Percentiles rank a stretch among this genome's conserved stretches.
phyloP scores from a whole-genome alignment of 2,329 filamentous ascomycete genomes.

The Boeremia lycopersici region DNA sequence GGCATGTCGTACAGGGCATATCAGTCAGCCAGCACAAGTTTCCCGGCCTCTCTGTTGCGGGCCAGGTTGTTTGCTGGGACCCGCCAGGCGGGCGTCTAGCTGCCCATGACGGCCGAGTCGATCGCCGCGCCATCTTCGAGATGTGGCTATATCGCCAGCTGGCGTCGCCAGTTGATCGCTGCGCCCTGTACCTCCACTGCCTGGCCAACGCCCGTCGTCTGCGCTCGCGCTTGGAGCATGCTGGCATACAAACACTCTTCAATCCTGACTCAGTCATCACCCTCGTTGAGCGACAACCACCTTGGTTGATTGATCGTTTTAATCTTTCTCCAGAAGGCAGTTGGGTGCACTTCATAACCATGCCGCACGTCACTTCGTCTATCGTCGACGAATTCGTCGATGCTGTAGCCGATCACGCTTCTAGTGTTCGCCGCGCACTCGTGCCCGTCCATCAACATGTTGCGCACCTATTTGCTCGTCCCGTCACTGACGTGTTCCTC shows the following conservation, averaged over 20 bases:
- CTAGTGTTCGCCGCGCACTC: not conserved
- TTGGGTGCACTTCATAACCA: not conserved
- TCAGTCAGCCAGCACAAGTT: not conserved
- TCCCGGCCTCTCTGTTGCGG: not conserved
- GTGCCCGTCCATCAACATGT: not conserved
- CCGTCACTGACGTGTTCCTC: not conserved
- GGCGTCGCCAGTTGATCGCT: not conserved
- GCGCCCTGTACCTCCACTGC: not conserved
- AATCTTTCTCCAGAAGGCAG: not conserved
- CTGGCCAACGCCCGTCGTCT: not conserved
- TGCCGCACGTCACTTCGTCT: not conserved
- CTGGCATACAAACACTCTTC: not conserved
- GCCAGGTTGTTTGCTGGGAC: not conserved
- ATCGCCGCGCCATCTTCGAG: not conserved
- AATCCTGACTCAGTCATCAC: not conserved
- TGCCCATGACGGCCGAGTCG: not conserved
- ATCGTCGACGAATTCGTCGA: not conserved
- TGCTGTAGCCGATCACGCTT: not conserved
- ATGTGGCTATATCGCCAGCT: not conserved
- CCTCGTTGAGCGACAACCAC: not conserved
- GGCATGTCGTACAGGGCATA: not conserved
- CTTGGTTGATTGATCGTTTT: not conserved
- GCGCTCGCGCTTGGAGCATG: not conserved
- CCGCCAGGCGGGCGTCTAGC: not conserved
- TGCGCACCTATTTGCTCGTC: not conserved